Conservation (phyloP, 169 alveolate genomes). For the Plasmodium reichenowi region DNA sequence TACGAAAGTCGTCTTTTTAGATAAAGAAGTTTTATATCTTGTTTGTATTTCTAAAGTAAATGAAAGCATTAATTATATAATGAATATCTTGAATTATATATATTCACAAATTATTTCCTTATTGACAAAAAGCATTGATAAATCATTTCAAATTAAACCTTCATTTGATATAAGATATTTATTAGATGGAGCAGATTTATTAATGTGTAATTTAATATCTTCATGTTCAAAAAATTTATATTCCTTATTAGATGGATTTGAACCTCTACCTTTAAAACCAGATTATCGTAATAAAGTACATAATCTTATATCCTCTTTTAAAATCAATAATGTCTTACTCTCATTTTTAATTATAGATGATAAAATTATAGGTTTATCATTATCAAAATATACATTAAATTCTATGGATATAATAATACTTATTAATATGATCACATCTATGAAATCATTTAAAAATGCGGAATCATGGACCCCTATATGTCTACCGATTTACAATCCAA, state of each 20-base stretch:
- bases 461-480: constrained; percentile 94
- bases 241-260: constrained; percentile 80
- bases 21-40: constrained; percentile 86
- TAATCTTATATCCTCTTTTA: constrained; percentile 76
- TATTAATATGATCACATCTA: constrained; percentile 89
- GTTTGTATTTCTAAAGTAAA: constrained; percentile 83
- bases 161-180: constrained; percentile 82
- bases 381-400: constrained; percentile 78
- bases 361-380: constrained; percentile 80
- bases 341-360: constrained; percentile 82
- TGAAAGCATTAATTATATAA: constrained; percentile 79
- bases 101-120: constrained; percentile 86
- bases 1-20: constrained; percentile 83
- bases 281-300: constrained; percentile 79
- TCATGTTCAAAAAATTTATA: constrained; percentile 75
- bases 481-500: constrained; percentile 87
- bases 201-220: constrained; percentile 70
- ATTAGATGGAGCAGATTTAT: constrained; percentile 81
- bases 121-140: constrained; percentile 86
- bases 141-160: constrained; percentile 83
- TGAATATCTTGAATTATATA: constrained; percentile 80
- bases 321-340: constrained; percentile 79
- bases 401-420: constrained; percentile 88
- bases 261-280: constrained; percentile 83
- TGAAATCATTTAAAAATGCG: constrained; percentile 88